Conservation (phyloP, 768 basidiomycete species). For the Russula virescens region DNA sequence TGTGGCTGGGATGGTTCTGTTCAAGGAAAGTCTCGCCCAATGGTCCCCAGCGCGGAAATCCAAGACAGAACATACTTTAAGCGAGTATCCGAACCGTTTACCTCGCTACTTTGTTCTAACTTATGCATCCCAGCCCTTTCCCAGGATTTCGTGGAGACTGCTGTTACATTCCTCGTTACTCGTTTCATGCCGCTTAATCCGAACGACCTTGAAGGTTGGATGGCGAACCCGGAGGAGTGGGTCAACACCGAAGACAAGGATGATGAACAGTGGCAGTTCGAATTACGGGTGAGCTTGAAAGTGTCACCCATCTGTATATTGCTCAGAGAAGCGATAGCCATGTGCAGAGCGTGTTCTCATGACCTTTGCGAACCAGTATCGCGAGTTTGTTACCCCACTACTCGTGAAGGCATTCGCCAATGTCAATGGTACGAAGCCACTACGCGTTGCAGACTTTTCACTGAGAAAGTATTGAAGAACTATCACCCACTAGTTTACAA, state of each 20-base stretch:
- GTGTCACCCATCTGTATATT: constrained; percentile 26
- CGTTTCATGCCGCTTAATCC: constrained; percentile 82
- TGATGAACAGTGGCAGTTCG: constrained; percentile 89
- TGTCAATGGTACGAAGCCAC: constrained; percentile 47
- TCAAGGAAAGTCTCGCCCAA: constrained; percentile 74
- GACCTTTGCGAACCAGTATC: constrained; percentile 66
- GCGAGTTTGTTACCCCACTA: constrained; percentile 60
- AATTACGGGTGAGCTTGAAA: constrained; percentile 59
- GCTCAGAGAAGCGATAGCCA: constrained; percentile 44
- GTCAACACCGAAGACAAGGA: constrained; percentile 84
- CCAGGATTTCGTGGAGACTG: constrained; percentile 64
- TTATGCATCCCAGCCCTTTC: constrained; percentile 45
- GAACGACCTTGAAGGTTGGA: constrained; percentile 77
- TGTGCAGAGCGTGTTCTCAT: constrained; percentile 92
- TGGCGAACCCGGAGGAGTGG: constrained; percentile 92
- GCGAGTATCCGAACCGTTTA: constrained; percentile 33
- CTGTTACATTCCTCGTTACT: constrained; percentile 69
- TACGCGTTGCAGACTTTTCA: background rate
- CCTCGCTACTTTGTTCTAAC: constrained; percentile 12
- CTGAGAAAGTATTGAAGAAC: constrained; percentile 26
- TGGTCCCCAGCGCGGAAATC: constrained; percentile 66
- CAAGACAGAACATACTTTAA: constrained; percentile 53
- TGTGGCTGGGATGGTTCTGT: constrained; percentile 80
- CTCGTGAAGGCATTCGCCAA: constrained; percentile 55
- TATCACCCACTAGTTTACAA: constrained; percentile 49